Evolutionary conservation across 768 basidiomycete species (phyloP).

Genomic region (Termitomyces sp.): DNA sequence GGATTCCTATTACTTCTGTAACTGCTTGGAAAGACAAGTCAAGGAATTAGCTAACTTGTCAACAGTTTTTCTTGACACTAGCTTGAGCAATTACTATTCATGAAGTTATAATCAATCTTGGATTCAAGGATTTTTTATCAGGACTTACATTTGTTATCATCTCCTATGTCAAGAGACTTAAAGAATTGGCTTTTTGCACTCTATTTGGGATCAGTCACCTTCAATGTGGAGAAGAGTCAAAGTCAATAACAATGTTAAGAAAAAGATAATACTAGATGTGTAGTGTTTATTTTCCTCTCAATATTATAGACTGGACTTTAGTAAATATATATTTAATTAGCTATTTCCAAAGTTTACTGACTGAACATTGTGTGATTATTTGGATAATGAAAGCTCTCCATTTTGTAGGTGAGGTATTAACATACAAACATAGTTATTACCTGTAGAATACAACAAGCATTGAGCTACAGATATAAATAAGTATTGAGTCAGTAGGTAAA

Average conservation of each 20-base stretch:
- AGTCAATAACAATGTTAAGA: background rate
- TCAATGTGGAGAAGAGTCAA: background rate
- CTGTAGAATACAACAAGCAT: too few species aligned
- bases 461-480: too few species aligned
- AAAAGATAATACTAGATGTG: background rate
- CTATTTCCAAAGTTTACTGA: too few species aligned
- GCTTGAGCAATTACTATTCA: conserved; percentile 64
- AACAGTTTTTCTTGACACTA: conserved; percentile 34
- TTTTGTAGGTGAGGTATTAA: too few species aligned
- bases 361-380: too few species aligned
- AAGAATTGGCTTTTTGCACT: conserved; percentile 4
- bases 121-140: background rate
- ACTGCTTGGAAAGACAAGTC: conserved; percentile 8
- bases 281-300: too few species aligned
- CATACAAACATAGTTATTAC: too few species aligned
- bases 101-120: conserved; percentile 2
- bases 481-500: too few species aligned
- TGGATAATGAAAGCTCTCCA: too few species aligned
- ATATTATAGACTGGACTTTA: too few species aligned
- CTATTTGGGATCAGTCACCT: too few species aligned
- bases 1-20: conserved; percentile 15
- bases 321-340: too few species aligned
- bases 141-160: background rate
- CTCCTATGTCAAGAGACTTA: conserved; percentile 2
- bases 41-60: conserved; percentile 9